Percentiles rank a stretch among this genome's conserved stretches.
Evolutionary conservation across 345 rosid species (phyloP).

Genomic region (Populus pruinosa): DNA sequence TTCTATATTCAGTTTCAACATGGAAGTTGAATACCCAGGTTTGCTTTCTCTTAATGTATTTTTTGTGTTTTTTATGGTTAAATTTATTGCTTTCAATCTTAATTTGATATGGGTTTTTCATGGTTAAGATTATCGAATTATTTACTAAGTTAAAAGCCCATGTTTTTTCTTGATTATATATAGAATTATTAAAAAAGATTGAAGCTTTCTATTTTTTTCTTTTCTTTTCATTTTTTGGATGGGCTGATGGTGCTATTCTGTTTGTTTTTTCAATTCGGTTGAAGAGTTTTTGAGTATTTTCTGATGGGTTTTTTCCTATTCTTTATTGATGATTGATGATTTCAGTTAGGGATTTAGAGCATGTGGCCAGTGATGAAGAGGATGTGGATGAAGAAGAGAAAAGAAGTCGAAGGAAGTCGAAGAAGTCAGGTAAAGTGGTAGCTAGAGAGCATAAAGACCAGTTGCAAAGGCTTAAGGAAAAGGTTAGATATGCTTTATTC

Average conservation of each 20-base stretch:
- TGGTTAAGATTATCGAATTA: neutral
- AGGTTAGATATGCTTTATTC: constrained; percentile 33
- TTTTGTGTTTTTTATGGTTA: neutral
- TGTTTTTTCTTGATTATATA: too few relatives aligned
- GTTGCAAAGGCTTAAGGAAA: constrained; percentile 60
- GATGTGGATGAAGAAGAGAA: constrained; percentile 3
- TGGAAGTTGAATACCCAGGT: constrained; percentile 21
- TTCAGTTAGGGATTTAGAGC: constrained; percentile 18
- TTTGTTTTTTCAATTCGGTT: neutral
- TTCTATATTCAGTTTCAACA: neutral
- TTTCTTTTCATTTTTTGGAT: neutral
- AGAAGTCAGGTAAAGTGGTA: constrained; percentile 36
- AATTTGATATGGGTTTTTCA: neutral
- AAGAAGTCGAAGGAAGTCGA: neutral
- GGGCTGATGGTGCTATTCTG: neutral
- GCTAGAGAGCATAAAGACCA: constrained; percentile 76
- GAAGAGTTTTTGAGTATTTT: too few relatives aligned
- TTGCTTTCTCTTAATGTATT: neutral
- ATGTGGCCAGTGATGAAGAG: constrained; percentile 26
- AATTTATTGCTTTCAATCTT: neutral
- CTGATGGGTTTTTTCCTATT: neutral
- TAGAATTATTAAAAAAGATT: neutral
- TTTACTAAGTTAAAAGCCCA: neutral
- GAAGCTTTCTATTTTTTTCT: neutral
- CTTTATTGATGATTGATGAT: neutral